Evolutionary conservation across 371 early-diverging fungal genomes (phyloP).

Genomic region (Apophysomyces variabilis): DNA sequence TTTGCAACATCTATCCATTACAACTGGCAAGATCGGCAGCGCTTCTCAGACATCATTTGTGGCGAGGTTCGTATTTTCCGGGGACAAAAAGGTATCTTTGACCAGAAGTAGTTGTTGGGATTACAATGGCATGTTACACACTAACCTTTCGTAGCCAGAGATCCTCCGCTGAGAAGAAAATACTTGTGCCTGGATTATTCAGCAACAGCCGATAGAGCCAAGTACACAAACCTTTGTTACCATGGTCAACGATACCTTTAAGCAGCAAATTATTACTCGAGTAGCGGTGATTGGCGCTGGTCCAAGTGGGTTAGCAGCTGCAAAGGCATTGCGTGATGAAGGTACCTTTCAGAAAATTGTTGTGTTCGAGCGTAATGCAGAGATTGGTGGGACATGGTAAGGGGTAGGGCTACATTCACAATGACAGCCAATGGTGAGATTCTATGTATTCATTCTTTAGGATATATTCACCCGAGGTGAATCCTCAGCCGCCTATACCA

Average conservation of each 20-base stretch:
- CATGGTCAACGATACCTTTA: not conserved
- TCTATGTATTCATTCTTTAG: conserved; percentile 18
- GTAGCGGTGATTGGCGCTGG: conserved; percentile 59
- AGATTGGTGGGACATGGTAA: conserved; percentile 57
- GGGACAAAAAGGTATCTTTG: too few species aligned
- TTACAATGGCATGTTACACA: too few species aligned
- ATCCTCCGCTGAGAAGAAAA: too few species aligned
- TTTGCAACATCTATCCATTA: too few species aligned
- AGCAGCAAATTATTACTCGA: conserved; percentile 25
- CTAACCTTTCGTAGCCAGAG: too few species aligned
- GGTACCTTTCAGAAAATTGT: conserved; percentile 42
- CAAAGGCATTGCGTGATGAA: conserved; percentile 38
- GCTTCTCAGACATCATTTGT: too few species aligned
- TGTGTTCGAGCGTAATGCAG: conserved; percentile 44
- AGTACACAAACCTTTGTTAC: too few species aligned
- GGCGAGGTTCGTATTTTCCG: too few species aligned
- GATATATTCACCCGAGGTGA: conserved; percentile 41
- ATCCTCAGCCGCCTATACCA: conserved; percentile 34
- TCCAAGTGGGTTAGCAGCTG: conserved; percentile 48
- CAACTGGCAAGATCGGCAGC: too few species aligned
- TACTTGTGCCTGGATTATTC: too few species aligned
- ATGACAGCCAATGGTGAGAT: not conserved
- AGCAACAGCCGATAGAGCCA: too few species aligned
- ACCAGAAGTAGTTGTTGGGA: too few species aligned
- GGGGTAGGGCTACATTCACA: not conserved